Base-by-base conservation (phyloP, 1,284 basidiomycete genomes). In the Ustilago trichophora region DNA sequence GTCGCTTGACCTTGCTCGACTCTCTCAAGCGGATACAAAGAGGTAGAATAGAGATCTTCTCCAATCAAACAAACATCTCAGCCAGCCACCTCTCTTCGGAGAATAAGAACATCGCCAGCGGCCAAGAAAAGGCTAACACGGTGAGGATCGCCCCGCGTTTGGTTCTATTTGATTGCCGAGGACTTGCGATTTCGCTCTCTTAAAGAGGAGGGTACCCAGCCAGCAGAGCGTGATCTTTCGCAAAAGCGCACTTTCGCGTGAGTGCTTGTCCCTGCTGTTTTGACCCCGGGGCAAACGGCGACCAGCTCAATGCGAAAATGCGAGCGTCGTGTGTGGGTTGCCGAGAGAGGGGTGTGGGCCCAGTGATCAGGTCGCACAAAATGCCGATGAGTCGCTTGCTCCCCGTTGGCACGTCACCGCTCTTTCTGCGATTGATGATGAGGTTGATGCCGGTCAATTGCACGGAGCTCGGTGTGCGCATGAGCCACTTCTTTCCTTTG, bases 401-500 rank as follows among this genome's bases (percentile, higher is more conserved):
- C 32, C 6, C 11, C 6, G 6, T 15, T 11, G 32, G 32, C 11
- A 34, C 11, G 32, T 34, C 32, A 34, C 32, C 27, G n/a, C 32
- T 34, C 11, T 34, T 34, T 11, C 9, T 6, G 11, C 32, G 32
- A 8, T 13, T 29, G 27, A n/a, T n/a, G n/a, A n/a, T n/a, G n/a
- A n/a, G 27, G 27, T 7, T 11, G 15, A 46, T 46, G 44, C 33
- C 44, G 34, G 44, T 46, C 44, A 46, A 46, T 36, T 46, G 44
- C 34, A 27, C 44, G 44, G 44, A 9, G 12, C 18, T 31, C 19
- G 15, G n/a, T 16, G 12, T 21, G 27, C 43, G 43, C 43, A 45
- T 45, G 32, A 45, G 31, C 43, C 43, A 33, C n/a, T n/a, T 15
- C 31, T n/a, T 21, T 11, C n/a, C 32, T 16, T 6, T 34, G n/a